Percentiles rank a stretch among this genome's conserved stretches.
phyloP scores from a whole-genome alignment of 2,329 filamentous ascomycete species.

The Xylogone sp. region DNA sequence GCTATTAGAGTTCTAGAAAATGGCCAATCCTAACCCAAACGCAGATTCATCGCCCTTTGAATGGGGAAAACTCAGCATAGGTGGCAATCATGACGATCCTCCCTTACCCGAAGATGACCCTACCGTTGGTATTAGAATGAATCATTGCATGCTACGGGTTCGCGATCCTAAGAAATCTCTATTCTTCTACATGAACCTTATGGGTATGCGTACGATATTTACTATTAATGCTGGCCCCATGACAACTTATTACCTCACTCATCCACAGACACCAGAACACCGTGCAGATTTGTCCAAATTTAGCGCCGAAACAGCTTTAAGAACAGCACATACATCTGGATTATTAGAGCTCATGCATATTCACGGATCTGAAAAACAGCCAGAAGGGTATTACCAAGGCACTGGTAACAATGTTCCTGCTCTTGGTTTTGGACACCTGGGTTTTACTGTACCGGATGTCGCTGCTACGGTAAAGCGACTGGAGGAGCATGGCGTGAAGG shows the following conservation, averaged over 20 bases:
- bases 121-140: slow-evolving; percentile 32
- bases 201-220: slow-evolving; percentile 36
- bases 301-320: neutral
- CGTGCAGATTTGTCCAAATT: neutral
- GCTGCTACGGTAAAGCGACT: slow-evolving; percentile 25
- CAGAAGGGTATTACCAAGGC: slow-evolving; percentile 12
- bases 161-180: slow-evolving; percentile 27
- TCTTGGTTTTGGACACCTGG: slow-evolving; percentile 34
- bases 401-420: slow-evolving; percentile 31
- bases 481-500: slow-evolving; percentile 23
- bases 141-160: slow-evolving; percentile 34
- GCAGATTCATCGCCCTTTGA: no score
- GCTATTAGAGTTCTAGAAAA: no score
- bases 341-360: slow-evolving; percentile 34
- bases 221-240: slow-evolving; percentile 35
- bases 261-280: slow-evolving; percentile 28
- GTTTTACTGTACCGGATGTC: slow-evolving; percentile 35
- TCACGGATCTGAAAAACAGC: slow-evolving; percentile 29
- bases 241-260: slow-evolving; percentile 36
- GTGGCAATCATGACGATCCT: no score
- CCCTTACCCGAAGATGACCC: slow-evolving; percentile 22
- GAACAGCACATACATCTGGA: slow-evolving; percentile 28
- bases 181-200: slow-evolving; percentile 28
- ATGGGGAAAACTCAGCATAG: no score
- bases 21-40: no score